Evolutionary conservation across 306 rosid genomes (phyloP), one percentile per base, ranked within the genome.

Genomic region (Gleditsia sinensis): DNA sequence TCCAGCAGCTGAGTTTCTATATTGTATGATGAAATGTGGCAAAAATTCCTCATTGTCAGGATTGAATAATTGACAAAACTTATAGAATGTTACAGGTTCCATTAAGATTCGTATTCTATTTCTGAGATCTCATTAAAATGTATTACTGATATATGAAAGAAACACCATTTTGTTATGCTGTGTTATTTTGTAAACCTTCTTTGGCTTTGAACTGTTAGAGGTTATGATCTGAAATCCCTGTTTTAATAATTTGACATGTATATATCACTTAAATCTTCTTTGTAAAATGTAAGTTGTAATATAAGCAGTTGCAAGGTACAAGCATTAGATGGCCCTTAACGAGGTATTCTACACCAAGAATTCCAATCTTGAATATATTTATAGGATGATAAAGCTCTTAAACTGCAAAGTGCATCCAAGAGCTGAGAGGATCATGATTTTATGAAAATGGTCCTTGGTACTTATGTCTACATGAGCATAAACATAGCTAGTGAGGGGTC

Each of bases 351-450:
- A 58, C 30, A 20, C 45, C 40, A 32, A 46, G 25, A 11, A 34
- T 61, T 33, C 7, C 39, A 25, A 51, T 37, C 30, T 37, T 51
- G 34, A 16, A 20, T 53, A 11, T 21, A 36, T 49, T 63, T 64
- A 3, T 34, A 9, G 16, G 67, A 28, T 20, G 19, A 19, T 75
- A 50, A 50, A 24, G 30, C 36, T 32, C 20, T 50, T 63, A 43
- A 25, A 62, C 71, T 19, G 10, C 8, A 11, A 40, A 36, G 25
- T 0, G 20, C 17, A 50, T 75, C 30, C 27, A 28, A 12, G 28
- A 34, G 21, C n/a, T 46, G 69, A 33, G 21, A 16, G 58, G 42
- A 76, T 45, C 28, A 56, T 56, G 43, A 39, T 45, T 67, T 57
- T 12, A 43, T 67, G 7, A 3, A 19, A 54, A 45, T 28, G 13